A percentile compares a stretch with the other conserved stretches of the same genome.
These are phyloP conservation scores for Usnea hakonensis DNA, from an alignment of 495 filamentous ascomycete genomes.

Conservation along the genomic window DNA sequence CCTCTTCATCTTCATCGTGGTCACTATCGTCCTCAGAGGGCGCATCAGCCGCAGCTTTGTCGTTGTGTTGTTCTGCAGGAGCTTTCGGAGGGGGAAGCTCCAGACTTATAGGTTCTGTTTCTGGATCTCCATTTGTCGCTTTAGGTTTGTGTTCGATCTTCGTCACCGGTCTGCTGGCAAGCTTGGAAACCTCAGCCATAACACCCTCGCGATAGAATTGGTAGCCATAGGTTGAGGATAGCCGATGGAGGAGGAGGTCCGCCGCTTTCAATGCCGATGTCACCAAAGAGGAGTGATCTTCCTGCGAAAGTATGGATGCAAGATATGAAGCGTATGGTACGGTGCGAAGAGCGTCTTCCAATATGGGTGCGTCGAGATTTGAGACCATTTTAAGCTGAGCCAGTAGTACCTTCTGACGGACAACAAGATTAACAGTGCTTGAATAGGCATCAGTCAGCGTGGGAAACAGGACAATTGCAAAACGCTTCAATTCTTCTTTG, in stretches of 20 bases:
- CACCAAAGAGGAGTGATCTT: constrained; percentile 83
- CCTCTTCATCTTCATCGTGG: constrained; percentile 46
- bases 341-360: constrained; percentile 78
- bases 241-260: constrained; percentile 73
- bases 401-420: constrained; percentile 92
- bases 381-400: constrained; percentile 98
- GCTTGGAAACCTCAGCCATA: constrained; percentile 78
- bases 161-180: constrained; percentile 51
- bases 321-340: constrained; percentile 97
- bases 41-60: constrained; percentile 12
- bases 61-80: not conserved
- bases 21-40: constrained; percentile 25
- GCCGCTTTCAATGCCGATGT: constrained; percentile 80
- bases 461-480: constrained; percentile 90
- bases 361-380: constrained; percentile 75
- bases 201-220: constrained; percentile 98
- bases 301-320: constrained; percentile 90
- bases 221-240: constrained; percentile 83
- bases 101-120: constrained; percentile 11
- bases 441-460: constrained; percentile 96
- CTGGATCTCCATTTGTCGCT: constrained; percentile 1
- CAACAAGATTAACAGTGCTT: constrained; percentile 93
- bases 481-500: constrained; percentile 78
- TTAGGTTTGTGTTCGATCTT: constrained; percentile 25
- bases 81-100: not conserved